Evolutionary conservation across 495 filamentous ascomycete species (phyloP).

Genomic region (Podospora pseudoanserina): DNA sequence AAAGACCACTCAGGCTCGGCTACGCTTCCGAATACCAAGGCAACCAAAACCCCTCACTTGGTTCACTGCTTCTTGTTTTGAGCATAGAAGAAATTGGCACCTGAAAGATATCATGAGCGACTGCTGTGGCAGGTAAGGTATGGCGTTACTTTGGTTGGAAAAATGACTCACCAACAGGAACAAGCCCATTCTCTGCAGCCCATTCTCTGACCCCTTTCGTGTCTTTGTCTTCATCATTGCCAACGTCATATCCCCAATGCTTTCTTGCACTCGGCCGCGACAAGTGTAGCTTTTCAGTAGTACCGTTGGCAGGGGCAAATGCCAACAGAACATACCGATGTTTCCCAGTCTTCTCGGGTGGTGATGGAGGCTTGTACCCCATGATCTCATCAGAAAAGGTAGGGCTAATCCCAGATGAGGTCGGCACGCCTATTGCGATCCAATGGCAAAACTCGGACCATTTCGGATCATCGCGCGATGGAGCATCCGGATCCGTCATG

Average conservation of each 20-base stretch:
- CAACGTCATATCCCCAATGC: slow-evolving; percentile 53
- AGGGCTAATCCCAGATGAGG: background rate
- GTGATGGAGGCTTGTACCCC: slow-evolving; percentile 57
- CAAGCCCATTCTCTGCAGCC: slow-evolving; percentile 58
- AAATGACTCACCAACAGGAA: slow-evolving; percentile 54
- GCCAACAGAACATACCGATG: slow-evolving; percentile 67
- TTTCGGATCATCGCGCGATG: slow-evolving; percentile 58
- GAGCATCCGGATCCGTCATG: slow-evolving; percentile 69
- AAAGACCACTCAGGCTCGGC: too few species aligned
- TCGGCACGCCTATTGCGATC: slow-evolving; percentile 40
- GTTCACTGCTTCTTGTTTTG: slow-evolving; percentile 57
- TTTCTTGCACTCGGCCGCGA: slow-evolving; percentile 55
- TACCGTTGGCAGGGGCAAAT: slow-evolving; percentile 44
- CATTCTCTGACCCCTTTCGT: slow-evolving; percentile 59
- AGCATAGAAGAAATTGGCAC: slow-evolving; percentile 64
- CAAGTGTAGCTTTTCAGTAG: slow-evolving; percentile 39
- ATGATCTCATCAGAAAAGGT: slow-evolving; percentile 43
- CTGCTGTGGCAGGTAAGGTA: background rate
- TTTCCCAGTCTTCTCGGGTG: slow-evolving; percentile 62
- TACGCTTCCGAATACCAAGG: too few species aligned
- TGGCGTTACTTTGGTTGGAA: background rate
- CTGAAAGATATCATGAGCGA: slow-evolving; percentile 29
- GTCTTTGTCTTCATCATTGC: slow-evolving; percentile 30
- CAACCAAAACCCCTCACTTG: too few species aligned
- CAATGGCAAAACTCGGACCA: slow-evolving; percentile 74